phyloP scores from a whole-genome alignment of 345 rosid genomes.

The Populus tremula region DNA sequence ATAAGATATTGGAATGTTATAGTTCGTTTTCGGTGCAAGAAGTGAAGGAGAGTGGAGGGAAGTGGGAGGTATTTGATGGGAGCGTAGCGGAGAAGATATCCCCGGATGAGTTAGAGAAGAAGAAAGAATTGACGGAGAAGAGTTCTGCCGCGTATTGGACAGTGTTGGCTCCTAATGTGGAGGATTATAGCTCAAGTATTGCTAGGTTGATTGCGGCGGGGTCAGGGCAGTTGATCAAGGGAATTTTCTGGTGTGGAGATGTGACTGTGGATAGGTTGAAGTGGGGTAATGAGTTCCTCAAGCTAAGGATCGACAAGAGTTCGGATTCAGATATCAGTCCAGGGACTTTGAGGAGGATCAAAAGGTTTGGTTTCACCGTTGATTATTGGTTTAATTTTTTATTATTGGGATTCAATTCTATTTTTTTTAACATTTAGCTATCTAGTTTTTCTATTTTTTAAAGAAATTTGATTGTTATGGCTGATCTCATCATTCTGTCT shows the following conservation, averaged over 20 bases:
- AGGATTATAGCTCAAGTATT: slow-evolving; percentile 62
- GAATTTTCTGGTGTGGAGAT: slow-evolving; percentile 94
- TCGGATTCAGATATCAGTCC: slow-evolving; percentile 55
- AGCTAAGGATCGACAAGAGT: slow-evolving; percentile 44
- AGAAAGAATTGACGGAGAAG: slow-evolving; percentile 44
- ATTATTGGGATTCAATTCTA: not conserved
- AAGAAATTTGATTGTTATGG: not conserved
- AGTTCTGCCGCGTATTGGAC: slow-evolving; percentile 90
- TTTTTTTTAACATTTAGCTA: not conserved
- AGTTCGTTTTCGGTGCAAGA: slow-evolving; percentile 22
- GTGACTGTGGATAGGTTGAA: slow-evolving; percentile 79
- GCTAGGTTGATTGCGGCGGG: slow-evolving; percentile 83
- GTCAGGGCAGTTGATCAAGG: slow-evolving; percentile 78
- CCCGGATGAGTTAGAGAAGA: slow-evolving; percentile 28
- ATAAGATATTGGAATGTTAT: slow-evolving; percentile 19
- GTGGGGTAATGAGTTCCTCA: slow-evolving; percentile 71
- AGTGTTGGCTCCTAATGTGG: slow-evolving; percentile 90
- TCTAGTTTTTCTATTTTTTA: not conserved
- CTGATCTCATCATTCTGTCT: not conserved
- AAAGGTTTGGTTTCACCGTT: slow-evolving; percentile 46
- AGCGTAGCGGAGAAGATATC: slow-evolving; percentile 20
- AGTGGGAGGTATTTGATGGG: slow-evolving; percentile 21
- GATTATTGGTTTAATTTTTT: not conserved
- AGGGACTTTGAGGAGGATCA: slow-evolving; percentile 57
- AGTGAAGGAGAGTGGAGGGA: slow-evolving; percentile 4